Evolutionary conservation across 208 protist species (phyloP).

Genomic region (Lotmaria passim): DNA sequence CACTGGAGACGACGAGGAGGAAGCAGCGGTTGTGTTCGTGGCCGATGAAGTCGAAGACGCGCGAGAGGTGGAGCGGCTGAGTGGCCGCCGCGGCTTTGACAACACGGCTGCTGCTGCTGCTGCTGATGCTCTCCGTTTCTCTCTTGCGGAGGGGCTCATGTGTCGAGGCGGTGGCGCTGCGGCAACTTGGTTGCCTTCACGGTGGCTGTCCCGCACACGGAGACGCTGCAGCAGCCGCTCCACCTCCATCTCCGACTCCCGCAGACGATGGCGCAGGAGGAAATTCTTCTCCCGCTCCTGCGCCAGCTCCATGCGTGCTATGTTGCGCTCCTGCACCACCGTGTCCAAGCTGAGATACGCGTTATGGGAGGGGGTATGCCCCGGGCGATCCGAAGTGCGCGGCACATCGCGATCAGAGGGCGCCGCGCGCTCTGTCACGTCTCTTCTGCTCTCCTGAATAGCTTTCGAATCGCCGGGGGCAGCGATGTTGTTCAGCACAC

Average conservation of each 20-base stretch:
- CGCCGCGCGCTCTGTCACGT: neutral
- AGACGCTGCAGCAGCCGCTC: constrained; percentile 2
- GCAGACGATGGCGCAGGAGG: constrained; percentile 31
- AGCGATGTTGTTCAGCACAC: neutral
- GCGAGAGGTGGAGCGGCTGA: neutral
- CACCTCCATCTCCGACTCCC: constrained; percentile 30
- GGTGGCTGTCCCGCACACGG: no score
- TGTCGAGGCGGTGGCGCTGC: neutral
- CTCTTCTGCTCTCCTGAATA: neutral
- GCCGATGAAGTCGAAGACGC: neutral
- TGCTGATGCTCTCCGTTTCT: neutral
- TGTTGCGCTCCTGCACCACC: constrained; percentile 36
- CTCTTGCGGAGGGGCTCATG: no score
- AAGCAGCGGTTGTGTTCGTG: no score
- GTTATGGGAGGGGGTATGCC: neutral
- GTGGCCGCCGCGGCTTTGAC: neutral
- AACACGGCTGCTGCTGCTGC: neutral
- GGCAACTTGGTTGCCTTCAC: no score
- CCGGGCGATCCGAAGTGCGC: neutral
- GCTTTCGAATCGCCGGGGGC: neutral
- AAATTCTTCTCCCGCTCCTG: constrained; percentile 45
- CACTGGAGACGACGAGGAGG: neutral
- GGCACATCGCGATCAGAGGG: neutral
- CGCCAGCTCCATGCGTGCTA: constrained; percentile 34
- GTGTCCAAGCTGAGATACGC: constrained; percentile 3